Evolutionary conservation across 495 filamentous ascomycete genomes (phyloP), one percentile per base, ranked within the genome.

Genomic region (Tuber indicum): DNA sequence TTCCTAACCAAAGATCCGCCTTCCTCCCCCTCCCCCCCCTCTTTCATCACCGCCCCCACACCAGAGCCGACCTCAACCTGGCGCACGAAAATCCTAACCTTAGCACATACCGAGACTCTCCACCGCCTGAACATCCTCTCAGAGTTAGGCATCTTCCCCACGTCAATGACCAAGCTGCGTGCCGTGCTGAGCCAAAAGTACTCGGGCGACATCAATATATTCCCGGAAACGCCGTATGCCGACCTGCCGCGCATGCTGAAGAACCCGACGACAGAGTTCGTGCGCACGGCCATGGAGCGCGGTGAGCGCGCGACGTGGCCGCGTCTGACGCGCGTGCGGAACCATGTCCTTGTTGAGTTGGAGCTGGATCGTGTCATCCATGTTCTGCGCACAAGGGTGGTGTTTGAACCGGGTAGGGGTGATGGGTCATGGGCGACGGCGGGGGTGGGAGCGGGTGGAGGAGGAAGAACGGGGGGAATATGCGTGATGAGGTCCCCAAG

Each of bases 241-340:
- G 91, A 96, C 77, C 90, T 97, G 47, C 92, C 91, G 5, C 87
- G 88, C 26, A 91, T 97, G 47, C 84, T 98, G 39, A 91, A 88
- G 76, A 98, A 98, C 75, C 94, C 94, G n/a, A 96, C 92, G 0
- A 84, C 89, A 0, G 93, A 94, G n/a, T 97, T 96, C 85, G 96
- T 98, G 92, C 82, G 90, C 1, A 87, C 91, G 45, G 91, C 92
- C 42, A 92, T 91, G 80, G 84, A 93, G 17, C 87, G 88, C 62
- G 94, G 94, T 36, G 93, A 97, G 83, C 87, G 91, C 76, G 95
- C 94, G 41, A 96, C 94, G 1, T 98, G 94, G 94, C 93, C 94
- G 1, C 93, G 93, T 81, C 84, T 98, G 1, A 91, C 90, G 75
- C 90, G 92, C 16, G 90, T 97, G 75, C 87, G 91, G 62, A 96